A percentile compares a stretch with the other conserved stretches of the same genome.
Conservation (phyloP, 2,329 filamentous ascomycete genomes). For the Coniella lustricola region DNA sequence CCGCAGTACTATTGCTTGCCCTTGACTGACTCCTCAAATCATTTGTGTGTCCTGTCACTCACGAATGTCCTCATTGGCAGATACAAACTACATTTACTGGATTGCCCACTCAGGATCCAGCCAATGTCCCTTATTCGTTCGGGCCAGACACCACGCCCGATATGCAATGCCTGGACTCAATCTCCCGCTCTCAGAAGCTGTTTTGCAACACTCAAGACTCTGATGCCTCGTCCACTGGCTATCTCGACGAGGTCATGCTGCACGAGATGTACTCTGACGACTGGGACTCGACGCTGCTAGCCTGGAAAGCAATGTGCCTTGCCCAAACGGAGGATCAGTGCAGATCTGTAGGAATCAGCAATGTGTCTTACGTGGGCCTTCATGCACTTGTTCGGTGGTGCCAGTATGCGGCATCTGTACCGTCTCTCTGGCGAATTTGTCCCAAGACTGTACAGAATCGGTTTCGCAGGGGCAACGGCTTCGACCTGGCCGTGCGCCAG, state of each 20-base stretch:
- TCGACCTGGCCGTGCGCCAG: slow-evolving; percentile 52
- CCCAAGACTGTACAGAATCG: slow-evolving; percentile 62
- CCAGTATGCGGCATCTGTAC: too few species aligned
- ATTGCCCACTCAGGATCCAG: slow-evolving; percentile 51
- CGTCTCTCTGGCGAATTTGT: too few species aligned
- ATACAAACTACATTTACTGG: slow-evolving; percentile 82
- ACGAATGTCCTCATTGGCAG: slow-evolving; percentile 28
- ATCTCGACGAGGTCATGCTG: slow-evolving; percentile 70
- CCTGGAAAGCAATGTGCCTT: slow-evolving; percentile 58
- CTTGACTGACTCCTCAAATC: too few species aligned
- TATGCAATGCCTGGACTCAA: slow-evolving; percentile 60
- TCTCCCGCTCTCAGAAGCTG: slow-evolving; percentile 59
- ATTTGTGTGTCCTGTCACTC: too few species aligned
- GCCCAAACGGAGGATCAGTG: slow-evolving; percentile 51
- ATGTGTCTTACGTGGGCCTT: slow-evolving; percentile 55
- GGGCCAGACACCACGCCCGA: slow-evolving; percentile 48
- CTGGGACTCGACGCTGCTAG: slow-evolving; percentile 46
- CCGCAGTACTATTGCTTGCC: slow-evolving; percentile 32
- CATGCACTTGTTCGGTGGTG: slow-evolving; percentile 35
- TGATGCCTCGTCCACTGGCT: slow-evolving; percentile 27
- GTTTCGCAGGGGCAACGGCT: slow-evolving; percentile 54
- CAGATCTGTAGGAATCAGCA: slow-evolving; percentile 66
- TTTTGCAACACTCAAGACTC: slow-evolving; percentile 33
- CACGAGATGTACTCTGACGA: slow-evolving; percentile 46
- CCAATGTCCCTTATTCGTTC: slow-evolving; percentile 62